Percentiles rank a stretch among this genome's conserved stretches.
These are phyloP conservation scores for Nicotiana rustica DNA, from an alignment of 305 asterid genomes.

Conservation along the genomic window DNA sequence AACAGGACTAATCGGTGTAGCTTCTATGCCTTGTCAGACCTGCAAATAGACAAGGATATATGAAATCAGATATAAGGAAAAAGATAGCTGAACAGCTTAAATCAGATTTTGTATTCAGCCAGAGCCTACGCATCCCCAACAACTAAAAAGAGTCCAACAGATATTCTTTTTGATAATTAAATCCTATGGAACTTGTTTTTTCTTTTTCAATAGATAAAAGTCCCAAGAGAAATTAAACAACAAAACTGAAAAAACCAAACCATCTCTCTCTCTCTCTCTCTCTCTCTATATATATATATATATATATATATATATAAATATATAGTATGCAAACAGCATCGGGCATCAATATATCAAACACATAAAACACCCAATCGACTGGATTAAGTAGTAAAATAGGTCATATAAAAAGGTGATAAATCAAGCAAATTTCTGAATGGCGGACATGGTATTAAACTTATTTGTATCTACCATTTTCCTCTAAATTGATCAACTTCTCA, in stretches of 20 bases:
- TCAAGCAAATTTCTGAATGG: background rate
- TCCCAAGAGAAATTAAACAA: background rate
- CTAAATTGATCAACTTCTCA: background rate
- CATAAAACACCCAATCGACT: background rate
- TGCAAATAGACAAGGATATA: constrained; percentile 25
- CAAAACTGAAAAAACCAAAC: background rate
- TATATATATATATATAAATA: background rate
- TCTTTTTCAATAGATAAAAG: background rate
- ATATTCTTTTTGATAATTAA: background rate
- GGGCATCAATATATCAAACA: background rate
- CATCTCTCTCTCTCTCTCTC: too few species aligned
- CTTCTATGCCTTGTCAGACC: constrained; percentile 34
- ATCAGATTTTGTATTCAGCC: constrained; percentile 6
- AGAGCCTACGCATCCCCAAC: background rate
- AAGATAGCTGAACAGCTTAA: background rate
- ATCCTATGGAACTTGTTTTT: background rate
- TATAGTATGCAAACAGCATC: background rate
- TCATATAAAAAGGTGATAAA: background rate
- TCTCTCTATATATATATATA: background rate
- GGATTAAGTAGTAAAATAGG: background rate
- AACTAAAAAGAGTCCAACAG: background rate
- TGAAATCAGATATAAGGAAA: background rate
- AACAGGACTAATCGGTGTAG: background rate
- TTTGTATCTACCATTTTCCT: background rate
- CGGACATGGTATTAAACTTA: background rate